These are phyloP conservation scores for Tuber indicum DNA, from an alignment of 495 filamentous ascomycete species.

Conservation along the genomic window DNA sequence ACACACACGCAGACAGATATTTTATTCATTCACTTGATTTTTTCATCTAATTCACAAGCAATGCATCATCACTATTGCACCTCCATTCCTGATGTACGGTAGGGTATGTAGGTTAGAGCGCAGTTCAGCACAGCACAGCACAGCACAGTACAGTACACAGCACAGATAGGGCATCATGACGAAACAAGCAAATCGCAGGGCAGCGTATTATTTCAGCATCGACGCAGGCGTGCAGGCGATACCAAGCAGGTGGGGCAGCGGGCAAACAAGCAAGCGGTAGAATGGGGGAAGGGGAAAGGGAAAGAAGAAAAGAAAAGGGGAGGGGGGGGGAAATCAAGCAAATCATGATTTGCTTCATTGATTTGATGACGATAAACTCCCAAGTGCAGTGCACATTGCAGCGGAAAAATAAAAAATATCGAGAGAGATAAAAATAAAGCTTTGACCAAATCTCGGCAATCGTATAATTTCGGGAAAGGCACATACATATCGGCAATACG, in stretches of 20 bases:
- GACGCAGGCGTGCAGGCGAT: background rate
- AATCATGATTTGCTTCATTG: background rate
- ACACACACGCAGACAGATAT: background rate
- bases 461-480: constrained; percentile 5
- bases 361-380: background rate
- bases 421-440: background rate
- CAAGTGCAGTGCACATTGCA: background rate
- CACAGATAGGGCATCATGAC: background rate
- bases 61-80: background rate
- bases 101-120: background rate
- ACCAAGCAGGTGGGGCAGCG: background rate
- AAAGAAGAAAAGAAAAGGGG: background rate
- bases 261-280: background rate
- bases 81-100: background rate
- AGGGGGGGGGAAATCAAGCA: background rate
- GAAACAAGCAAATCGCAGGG: background rate
- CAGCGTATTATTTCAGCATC: background rate
- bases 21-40: background rate
- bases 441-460: background rate
- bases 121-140: background rate
- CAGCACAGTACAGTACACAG: constrained; percentile 1
- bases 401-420: background rate
- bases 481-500: background rate
- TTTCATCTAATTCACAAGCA: background rate
- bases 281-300: background rate